phyloP scores from a whole-genome alignment of 73 alveolate species.

The Paramecium bursaria region DNA sequence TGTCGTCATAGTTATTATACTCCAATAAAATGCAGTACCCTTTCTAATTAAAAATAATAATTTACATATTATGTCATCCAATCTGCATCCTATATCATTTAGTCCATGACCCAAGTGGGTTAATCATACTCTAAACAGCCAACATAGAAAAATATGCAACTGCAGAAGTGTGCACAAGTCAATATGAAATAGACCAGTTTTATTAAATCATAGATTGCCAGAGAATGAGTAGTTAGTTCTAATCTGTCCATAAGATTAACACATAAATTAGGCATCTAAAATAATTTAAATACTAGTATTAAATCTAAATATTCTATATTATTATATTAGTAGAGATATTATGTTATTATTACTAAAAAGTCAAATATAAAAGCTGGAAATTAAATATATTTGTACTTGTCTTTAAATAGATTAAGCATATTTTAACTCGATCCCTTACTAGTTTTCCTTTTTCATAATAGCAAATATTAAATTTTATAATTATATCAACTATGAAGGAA shows the following conservation, averaged over 20 bases:
- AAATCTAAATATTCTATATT: not conserved
- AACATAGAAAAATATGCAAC: constrained; percentile 24
- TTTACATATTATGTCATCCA: constrained; percentile 41
- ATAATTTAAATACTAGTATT: constrained; percentile 18
- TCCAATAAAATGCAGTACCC: constrained; percentile 57
- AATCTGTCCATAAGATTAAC: constrained; percentile 5
- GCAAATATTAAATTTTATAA: constrained; percentile 3
- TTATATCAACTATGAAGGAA: not conserved
- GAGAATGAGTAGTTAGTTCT: constrained; percentile 29
- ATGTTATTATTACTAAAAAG: not conserved
- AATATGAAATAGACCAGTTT: constrained; percentile 13
- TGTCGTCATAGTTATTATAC: constrained; percentile 66
- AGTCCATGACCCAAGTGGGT: too few species aligned
- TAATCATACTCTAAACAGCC: not conserved
- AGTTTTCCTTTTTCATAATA: constrained; percentile 40
- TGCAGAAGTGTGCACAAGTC: constrained; percentile 17
- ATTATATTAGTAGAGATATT: not conserved
- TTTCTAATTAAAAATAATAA: not conserved
- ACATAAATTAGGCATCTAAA: not conserved
- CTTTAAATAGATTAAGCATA: not conserved
- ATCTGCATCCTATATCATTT: not conserved
- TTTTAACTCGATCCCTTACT: constrained; percentile 28
- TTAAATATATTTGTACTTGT: not conserved
- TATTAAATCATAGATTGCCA: constrained; percentile 38
- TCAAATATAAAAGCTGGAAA: not conserved